A percentile compares a stretch with the other conserved stretches of the same genome.
These are phyloP conservation scores for Phaeosphaeriaceae sp. DNA, from an alignment of 2,329 filamentous ascomycete species.

Conservation along the genomic window DNA sequence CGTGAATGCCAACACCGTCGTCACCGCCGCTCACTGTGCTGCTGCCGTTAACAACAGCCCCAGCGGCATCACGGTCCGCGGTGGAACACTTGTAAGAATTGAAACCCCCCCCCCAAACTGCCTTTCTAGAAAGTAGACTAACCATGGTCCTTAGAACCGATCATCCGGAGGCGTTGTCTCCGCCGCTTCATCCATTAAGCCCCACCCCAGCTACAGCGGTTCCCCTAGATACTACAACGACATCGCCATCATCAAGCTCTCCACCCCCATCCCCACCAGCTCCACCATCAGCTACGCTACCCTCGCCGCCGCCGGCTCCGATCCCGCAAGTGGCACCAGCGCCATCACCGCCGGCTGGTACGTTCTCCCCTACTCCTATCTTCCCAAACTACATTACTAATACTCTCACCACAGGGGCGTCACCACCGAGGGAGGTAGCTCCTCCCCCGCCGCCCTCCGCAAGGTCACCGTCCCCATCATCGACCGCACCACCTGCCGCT, in stretches of 20 bases:
- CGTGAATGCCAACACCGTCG: slow-evolving; percentile 34
- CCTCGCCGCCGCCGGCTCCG: slow-evolving; percentile 28
- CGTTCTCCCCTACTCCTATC: background rate
- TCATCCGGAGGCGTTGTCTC: slow-evolving; percentile 27
- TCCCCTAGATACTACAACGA: slow-evolving; percentile 23
- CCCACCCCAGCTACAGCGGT: slow-evolving; percentile 28
- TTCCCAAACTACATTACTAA: slow-evolving; percentile 1
- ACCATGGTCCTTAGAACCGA: slow-evolving; percentile 14
- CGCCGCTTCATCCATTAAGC: slow-evolving; percentile 21
- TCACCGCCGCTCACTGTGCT: slow-evolving; percentile 39
- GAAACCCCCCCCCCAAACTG: too few species aligned
- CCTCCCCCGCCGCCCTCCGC: slow-evolving; percentile 19
- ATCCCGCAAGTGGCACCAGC: slow-evolving; percentile 28
- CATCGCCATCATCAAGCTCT: slow-evolving; percentile 35
- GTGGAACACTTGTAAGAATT: slow-evolving; percentile 29
- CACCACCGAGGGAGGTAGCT: slow-evolving; percentile 13
- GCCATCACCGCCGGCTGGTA: slow-evolving; percentile 36
- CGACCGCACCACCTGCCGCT: slow-evolving; percentile 30
- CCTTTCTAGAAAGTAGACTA: background rate
- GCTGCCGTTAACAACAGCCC: slow-evolving; percentile 15
- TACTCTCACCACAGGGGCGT: slow-evolving; percentile 22
- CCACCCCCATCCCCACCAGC: slow-evolving; percentile 29
- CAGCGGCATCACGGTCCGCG: slow-evolving; percentile 24
- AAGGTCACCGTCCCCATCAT: slow-evolving; percentile 40
- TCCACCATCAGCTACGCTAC: slow-evolving; percentile 30